Conservation (phyloP, 2,329 filamentous ascomycete genomes). For the Exophiala mesophila region DNA sequence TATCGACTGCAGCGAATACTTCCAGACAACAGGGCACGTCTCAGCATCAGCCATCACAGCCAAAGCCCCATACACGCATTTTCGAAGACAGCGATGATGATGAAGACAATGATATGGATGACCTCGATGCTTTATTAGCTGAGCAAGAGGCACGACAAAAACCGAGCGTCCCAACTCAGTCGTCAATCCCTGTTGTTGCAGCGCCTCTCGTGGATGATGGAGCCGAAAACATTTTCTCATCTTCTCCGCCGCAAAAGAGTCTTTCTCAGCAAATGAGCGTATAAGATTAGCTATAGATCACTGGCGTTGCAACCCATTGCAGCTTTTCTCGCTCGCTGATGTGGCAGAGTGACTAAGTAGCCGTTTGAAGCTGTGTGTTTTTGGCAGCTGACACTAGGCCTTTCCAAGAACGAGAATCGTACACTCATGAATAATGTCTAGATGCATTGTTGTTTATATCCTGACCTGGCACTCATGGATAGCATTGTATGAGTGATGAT, state of each 20-base stretch:
- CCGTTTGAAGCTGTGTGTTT: no score
- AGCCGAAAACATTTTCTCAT: constrained; percentile 19
- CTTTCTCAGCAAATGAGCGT: neutral
- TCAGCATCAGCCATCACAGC: constrained; percentile 19
- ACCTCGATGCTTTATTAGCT: constrained; percentile 27
- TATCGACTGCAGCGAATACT: neutral
- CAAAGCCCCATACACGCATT: constrained; percentile 7
- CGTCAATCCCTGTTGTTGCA: neutral
- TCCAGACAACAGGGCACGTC: constrained; percentile 2
- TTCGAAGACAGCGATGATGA: constrained; percentile 6
- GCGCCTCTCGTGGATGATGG: constrained; percentile 3
- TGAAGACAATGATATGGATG: constrained; percentile 14
- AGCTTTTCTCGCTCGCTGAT: no score
- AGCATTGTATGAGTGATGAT: no score
- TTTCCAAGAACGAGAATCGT: no score
- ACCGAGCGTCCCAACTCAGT: neutral
- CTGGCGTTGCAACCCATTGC: neutral
- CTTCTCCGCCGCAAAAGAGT: constrained; percentile 15
- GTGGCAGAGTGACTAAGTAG: no score
- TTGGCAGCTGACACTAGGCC: no score
- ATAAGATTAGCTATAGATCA: neutral
- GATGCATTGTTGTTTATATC: no score
- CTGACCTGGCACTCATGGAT: no score
- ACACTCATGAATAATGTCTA: no score
- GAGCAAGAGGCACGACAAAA: constrained; percentile 12